Evolutionary conservation across 1,284 basidiomycete species (phyloP), one percentile per base, ranked within the genome.

Genomic region (Cryptococcus hybrid): DNA sequence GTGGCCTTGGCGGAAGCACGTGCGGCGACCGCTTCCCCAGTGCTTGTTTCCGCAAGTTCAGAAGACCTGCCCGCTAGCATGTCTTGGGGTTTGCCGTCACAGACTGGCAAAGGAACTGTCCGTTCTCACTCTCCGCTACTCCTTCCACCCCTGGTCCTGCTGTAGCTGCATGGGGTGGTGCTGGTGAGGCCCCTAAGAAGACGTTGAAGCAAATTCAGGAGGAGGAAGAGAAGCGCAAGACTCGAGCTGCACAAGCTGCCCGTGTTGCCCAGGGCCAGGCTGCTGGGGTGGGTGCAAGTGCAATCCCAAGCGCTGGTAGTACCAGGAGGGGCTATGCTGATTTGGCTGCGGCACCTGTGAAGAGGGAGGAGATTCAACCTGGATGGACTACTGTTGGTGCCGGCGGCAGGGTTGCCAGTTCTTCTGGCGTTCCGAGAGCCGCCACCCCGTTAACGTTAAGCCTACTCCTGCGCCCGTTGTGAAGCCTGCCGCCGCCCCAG

Each of bases 121-220:
- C 51, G 70, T 30, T 56, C 77, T 7, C 60, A 79, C 8, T 68
- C 76, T 13, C 56, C 1, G 65, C 81, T 9, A 62, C 76, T 3
- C 55, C 69, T 3, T 49, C 68, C 11, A 56, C 78, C 12, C 58
- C 79, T 12, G 65, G 72, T 18, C 56, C 76, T 0, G 65, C 81
- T 5, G 60, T 75, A 3, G 71, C 78, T 1, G 75, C 78, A 8
- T 71, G 78, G 43, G 69, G 81, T 4, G 67, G 67, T 34, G 67
- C 60, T 36, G 65, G 68, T 4, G 66, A 59, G 40, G 77, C 81
- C 3, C 80, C 85, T 6, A 95, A 93, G 81, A 97, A 94, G 83
- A 90, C 90, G 2, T 88, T 99, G 86, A 96, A 94, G 81, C 93
- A 99, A 80, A 99, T 99, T 49, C 92, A 97, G 75, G 93, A 98